Conservation (phyloP, 495 filamentous ascomycete species). For the Cladorrhinum samala region DNA sequence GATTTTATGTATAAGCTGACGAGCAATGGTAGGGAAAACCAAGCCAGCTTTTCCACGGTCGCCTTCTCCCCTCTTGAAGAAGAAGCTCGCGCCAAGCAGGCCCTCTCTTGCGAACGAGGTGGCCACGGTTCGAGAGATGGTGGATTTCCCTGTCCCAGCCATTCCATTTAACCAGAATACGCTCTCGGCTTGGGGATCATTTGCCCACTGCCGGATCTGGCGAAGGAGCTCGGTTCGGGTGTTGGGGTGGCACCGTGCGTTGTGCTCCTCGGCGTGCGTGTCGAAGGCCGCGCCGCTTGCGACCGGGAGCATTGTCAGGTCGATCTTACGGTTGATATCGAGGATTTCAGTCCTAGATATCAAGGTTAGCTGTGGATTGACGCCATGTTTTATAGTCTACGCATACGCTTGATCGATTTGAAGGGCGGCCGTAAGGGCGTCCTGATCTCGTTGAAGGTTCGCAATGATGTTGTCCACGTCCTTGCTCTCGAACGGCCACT, state of each 20-base stretch:
- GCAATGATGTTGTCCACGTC: constrained; percentile 32
- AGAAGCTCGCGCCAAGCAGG: constrained; percentile 38
- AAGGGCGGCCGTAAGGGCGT: constrained; percentile 31
- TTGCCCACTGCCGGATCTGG: constrained; percentile 17
- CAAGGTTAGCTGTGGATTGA: not conserved
- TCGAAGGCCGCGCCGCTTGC: constrained; percentile 23
- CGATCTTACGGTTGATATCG: constrained; percentile 13
- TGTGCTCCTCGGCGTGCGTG: constrained; percentile 25
- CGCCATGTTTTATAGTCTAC: not conserved
- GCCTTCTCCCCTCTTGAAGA: constrained; percentile 46
- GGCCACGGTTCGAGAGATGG: constrained; percentile 38
- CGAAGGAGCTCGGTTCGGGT: constrained; percentile 26
- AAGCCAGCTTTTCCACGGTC: constrained; percentile 35
- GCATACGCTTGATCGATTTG: constrained; percentile 38
- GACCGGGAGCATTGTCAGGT: not conserved
- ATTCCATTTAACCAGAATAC: constrained; percentile 45
- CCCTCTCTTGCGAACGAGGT: constrained; percentile 7
- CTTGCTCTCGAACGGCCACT: constrained; percentile 38
- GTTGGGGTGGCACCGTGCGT: constrained; percentile 19
- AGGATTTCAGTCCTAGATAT: not conserved
- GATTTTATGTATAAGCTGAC: constrained; percentile 31
- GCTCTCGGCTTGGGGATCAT: constrained; percentile 8
- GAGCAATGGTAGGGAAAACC: constrained; percentile 42
- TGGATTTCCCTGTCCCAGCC: constrained; percentile 44
- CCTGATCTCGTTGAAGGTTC: constrained; percentile 31